Conservation (phyloP, 768 basidiomycete genomes). For the Boletus bicolor region DNA sequence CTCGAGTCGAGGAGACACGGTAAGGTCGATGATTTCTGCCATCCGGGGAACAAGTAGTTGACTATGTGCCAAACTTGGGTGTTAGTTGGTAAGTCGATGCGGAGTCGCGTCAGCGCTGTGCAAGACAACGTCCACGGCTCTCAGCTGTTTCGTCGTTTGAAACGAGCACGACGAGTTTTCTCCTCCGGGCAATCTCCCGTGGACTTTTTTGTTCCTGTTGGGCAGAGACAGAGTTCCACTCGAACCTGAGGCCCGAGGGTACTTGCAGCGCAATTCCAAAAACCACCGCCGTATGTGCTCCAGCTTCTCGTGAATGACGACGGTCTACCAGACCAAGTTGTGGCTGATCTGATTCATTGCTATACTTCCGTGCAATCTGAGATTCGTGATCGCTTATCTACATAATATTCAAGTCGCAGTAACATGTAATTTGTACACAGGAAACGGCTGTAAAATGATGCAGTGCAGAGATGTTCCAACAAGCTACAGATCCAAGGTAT, state of each 20-base stretch:
- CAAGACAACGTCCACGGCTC: not conserved
- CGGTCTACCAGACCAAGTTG: too few relatives aligned
- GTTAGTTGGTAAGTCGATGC: not conserved
- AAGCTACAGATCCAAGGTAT: conserved; percentile 4
- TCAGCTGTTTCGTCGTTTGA: too few relatives aligned
- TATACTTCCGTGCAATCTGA: not conserved
- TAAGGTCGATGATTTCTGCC: conserved; percentile 35
- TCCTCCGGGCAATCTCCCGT: too few relatives aligned
- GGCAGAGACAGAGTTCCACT: not conserved
- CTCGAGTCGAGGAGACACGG: conserved; percentile 27
- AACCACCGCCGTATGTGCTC: not conserved
- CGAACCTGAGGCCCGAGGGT: not conserved
- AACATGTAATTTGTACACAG: not conserved
- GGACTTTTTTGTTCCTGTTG: too few relatives aligned
- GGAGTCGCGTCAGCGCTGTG: not conserved
- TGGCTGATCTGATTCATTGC: not conserved
- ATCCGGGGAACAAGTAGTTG: conserved; percentile 7
- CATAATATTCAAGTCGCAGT: not conserved
- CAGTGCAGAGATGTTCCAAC: not conserved
- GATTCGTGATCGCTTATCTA: not conserved
- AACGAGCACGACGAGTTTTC: too few relatives aligned
- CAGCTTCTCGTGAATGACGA: not conserved
- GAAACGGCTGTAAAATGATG: not conserved
- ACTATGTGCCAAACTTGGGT: not conserved
- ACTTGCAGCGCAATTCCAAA: too few relatives aligned